Conservation (phyloP, 768 basidiomycete genomes). For the Dentipellis sp. region DNA sequence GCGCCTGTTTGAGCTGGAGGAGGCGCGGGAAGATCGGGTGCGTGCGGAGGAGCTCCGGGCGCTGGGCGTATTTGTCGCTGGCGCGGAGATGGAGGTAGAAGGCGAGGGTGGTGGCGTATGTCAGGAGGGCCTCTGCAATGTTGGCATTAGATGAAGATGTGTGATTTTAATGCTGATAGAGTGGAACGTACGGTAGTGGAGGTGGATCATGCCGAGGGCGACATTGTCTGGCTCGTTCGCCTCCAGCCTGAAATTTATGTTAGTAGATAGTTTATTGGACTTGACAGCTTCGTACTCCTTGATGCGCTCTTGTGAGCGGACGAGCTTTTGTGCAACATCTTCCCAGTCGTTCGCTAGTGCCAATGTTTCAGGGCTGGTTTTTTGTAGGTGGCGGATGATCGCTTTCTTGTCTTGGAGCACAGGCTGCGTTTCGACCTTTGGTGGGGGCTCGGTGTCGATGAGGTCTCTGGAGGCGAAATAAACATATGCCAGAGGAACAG, state of each 20-base stretch:
- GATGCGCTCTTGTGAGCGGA: slow-evolving; percentile 43
- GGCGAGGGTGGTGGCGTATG: slow-evolving; percentile 83
- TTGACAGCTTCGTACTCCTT: slow-evolving; percentile 29
- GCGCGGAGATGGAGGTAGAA: slow-evolving; percentile 89
- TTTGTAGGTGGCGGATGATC: slow-evolving; percentile 61
- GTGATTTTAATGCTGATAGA: slow-evolving; percentile 31
- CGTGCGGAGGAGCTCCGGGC: slow-evolving; percentile 50
- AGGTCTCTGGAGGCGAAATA: slow-evolving; percentile 23
- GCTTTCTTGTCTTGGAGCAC: slow-evolving; percentile 49
- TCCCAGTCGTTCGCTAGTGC: slow-evolving; percentile 83
- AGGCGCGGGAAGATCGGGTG: slow-evolving; percentile 73
- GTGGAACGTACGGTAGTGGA: slow-evolving; percentile 74
- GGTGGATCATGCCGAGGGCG: slow-evolving; percentile 62
- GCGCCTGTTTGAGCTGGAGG: slow-evolving; percentile 72
- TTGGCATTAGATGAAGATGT: neutral
- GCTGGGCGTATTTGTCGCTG: slow-evolving; percentile 50
- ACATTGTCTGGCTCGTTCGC: slow-evolving; percentile 40
- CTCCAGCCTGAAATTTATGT: slow-evolving; percentile 34
- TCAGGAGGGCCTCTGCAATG: slow-evolving; percentile 69
- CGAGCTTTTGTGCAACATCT: slow-evolving; percentile 47
- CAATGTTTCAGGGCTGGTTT: slow-evolving; percentile 66
- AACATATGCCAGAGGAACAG: neutral
- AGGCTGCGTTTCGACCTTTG: slow-evolving; percentile 24
- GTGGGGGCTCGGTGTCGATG: slow-evolving; percentile 29
- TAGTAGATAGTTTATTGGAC: neutral